These are phyloP conservation scores for Fusarium irregulare DNA, from an alignment of 2,329 filamentous ascomycete genomes.

Conservation along the genomic window DNA sequence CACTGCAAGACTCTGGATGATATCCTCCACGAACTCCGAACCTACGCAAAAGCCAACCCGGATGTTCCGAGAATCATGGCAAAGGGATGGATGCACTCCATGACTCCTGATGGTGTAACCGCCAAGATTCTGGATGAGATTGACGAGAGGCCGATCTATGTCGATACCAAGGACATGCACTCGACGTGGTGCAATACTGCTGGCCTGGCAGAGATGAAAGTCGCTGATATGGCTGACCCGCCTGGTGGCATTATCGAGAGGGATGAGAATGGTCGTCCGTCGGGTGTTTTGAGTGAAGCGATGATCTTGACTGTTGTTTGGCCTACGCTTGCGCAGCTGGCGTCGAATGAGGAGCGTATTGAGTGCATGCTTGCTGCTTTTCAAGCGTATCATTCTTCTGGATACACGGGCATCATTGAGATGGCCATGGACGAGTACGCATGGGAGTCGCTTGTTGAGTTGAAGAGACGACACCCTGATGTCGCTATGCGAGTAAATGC, in stretches of 20 bases:
- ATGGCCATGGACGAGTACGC: constrained; percentile 71
- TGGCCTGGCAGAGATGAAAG: constrained; percentile 61
- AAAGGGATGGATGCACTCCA: constrained; percentile 66
- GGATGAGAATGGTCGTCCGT: constrained; percentile 59
- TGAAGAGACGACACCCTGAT: constrained; percentile 51
- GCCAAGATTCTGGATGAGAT: constrained; percentile 61
- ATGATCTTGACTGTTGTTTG: constrained; percentile 65
- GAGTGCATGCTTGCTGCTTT: constrained; percentile 62
- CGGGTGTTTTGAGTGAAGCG: constrained; percentile 64
- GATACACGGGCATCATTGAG: constrained; percentile 67
- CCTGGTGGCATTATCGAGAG: constrained; percentile 65
- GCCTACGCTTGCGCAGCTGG: constrained; percentile 63
- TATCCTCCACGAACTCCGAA: constrained; percentile 59
- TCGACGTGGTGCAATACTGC: constrained; percentile 67
- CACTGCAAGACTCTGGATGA: constrained; percentile 61
- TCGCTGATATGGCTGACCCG: constrained; percentile 59
- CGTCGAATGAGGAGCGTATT: constrained; percentile 61
- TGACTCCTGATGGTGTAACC: constrained; percentile 59
- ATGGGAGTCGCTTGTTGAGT: constrained; percentile 63
- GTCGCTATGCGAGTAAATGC: constrained; percentile 60
- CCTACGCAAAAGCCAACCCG: constrained; percentile 60
- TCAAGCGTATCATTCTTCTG: constrained; percentile 61
- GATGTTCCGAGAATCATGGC: constrained; percentile 62
- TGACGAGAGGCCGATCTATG: constrained; percentile 65
- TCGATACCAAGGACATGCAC: constrained; percentile 68